Percentiles rank a stretch among this genome's conserved stretches.
phyloP scores from a whole-genome alignment of 441 rosid genomes.

The Capsella rubella region DNA sequence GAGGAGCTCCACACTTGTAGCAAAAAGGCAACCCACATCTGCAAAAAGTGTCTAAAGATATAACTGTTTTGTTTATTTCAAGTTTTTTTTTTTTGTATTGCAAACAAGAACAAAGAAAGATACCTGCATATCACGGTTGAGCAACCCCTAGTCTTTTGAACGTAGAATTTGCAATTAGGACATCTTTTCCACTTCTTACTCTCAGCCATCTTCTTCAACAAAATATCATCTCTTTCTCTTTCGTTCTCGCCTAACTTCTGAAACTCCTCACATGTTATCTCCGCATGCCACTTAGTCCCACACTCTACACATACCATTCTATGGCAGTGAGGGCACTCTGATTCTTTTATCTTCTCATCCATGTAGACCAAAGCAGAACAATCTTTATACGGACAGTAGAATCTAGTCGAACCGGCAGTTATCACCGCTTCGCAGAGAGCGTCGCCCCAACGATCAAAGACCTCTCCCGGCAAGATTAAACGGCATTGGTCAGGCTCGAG shows the following conservation, averaged over 20 bases:
- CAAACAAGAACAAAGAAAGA: background rate
- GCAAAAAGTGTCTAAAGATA: background rate
- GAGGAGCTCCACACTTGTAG: conserved; percentile 56
- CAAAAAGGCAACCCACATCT: conserved; percentile 68
- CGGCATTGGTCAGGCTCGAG: conserved; percentile 62
- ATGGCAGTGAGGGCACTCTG: conserved; percentile 62
- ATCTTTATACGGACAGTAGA: conserved; percentile 45
- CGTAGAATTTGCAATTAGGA: conserved; percentile 55
- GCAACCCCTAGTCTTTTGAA: conserved; percentile 63
- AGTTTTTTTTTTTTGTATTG: background rate
- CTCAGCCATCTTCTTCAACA: conserved; percentile 61
- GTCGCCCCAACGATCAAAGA: conserved; percentile 49
- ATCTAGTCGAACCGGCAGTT: conserved; percentile 27
- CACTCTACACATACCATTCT: conserved; percentile 72
- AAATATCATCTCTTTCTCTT: conserved; percentile 62
- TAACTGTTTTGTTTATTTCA: background rate
- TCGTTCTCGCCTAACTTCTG: conserved; percentile 58
- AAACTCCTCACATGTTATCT: conserved; percentile 56
- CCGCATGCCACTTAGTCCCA: conserved; percentile 75
- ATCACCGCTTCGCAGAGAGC: conserved; percentile 45
- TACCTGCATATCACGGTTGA: conserved; percentile 62
- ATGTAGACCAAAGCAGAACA: conserved; percentile 51
- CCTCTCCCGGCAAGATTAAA: conserved; percentile 47
- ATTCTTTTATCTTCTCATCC: conserved; percentile 48
- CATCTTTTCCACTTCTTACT: conserved; percentile 61